Base-by-base conservation (phyloP, 2,329 filamentous ascomycete genomes). In the Dothiorella sarmentorum region DNA sequence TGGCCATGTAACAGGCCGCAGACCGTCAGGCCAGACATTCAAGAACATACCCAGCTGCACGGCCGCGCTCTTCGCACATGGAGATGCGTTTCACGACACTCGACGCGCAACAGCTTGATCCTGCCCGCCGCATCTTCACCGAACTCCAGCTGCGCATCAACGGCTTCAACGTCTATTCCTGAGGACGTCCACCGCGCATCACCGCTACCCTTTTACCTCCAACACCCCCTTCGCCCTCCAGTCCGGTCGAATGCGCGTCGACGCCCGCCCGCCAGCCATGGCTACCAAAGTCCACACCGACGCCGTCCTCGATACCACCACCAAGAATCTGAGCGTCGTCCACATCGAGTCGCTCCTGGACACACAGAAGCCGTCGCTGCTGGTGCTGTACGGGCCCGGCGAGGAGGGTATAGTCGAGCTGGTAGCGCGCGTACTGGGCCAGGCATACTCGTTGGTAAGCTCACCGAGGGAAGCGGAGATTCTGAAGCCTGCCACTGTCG, bases 361-460 rank as follows among this genome's bases (percentile, higher is more conserved):
- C 52, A 35, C 37, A 3, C 26, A 33, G 52, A 66, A 66, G 64
- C 76, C 75, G 56, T 71, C 75, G 62, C 67, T 78, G 60, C 67
- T 78, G 61, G 68, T 94, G 61, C 73, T 93, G 17, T 90, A 87
- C 71, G 85, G 87, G 10, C 78, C 78, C 20, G 86, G 84, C 17
- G 88, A 93, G 70, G 87, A 92, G 61, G 81, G 82, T 38, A 89
- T 94, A 62, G 85, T 92, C 26, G 83, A 84, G 20, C 77, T 89
- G 31, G 88, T 92, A 65, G 89, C 90, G 24, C 88, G 93, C 66
- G 86, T 93, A 7, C 75, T 94, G 40, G 90, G 90, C 13, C 90
- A 91, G 69, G 82, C 86, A 18, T 87, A 83, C 74, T 82, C 80
- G 60, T 76, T 87, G 42, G 82, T 83, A 56, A 72, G 77, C 29